These are phyloP conservation scores for Pyrrhoderma lamaoense DNA, from an alignment of 1,284 basidiomycete genomes.

Conservation along the genomic window DNA sequence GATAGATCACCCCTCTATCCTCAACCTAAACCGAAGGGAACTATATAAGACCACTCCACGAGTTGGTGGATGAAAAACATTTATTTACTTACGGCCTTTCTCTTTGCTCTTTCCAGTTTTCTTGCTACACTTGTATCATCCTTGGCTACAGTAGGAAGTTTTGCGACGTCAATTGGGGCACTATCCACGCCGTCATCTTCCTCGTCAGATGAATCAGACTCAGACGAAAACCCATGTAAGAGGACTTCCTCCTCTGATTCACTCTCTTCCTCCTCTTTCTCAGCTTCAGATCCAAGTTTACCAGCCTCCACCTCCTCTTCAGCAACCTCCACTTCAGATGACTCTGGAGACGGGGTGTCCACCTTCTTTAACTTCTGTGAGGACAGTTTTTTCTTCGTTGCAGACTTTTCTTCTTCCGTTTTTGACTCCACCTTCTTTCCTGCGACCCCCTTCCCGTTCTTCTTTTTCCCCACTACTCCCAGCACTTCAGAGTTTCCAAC, in stretches of 20 bases:
- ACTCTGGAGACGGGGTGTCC: not conserved
- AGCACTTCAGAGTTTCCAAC: not conserved
- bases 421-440: slow-evolving; percentile 3
- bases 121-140: slow-evolving; percentile 75
- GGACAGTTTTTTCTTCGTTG: slow-evolving; percentile 18
- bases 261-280: slow-evolving; percentile 28
- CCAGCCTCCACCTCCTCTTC: slow-evolving; percentile 22
- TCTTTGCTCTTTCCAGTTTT: slow-evolving; percentile 78
- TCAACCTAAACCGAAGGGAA: slow-evolving; percentile 56
- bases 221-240: slow-evolving; percentile 69
- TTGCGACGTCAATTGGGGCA: slow-evolving; percentile 50
- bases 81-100: slow-evolving; percentile 54
- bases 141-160: slow-evolving; percentile 77
- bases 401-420: not conserved
- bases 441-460: not conserved
- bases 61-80: not conserved
- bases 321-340: not conserved
- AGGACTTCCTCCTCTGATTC: slow-evolving; percentile 31
- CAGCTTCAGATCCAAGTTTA: slow-evolving; percentile 16
- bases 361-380: not conserved
- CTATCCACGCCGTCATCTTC: slow-evolving; percentile 46
- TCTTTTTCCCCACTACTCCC: not conserved
- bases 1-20: slow-evolving; percentile 81
- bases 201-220: slow-evolving; percentile 78
- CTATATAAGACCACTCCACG: too few relatives aligned